Evolutionary conservation across 352 stramenopile species (phyloP).

Genomic region (Globisporangium spiculum): DNA sequence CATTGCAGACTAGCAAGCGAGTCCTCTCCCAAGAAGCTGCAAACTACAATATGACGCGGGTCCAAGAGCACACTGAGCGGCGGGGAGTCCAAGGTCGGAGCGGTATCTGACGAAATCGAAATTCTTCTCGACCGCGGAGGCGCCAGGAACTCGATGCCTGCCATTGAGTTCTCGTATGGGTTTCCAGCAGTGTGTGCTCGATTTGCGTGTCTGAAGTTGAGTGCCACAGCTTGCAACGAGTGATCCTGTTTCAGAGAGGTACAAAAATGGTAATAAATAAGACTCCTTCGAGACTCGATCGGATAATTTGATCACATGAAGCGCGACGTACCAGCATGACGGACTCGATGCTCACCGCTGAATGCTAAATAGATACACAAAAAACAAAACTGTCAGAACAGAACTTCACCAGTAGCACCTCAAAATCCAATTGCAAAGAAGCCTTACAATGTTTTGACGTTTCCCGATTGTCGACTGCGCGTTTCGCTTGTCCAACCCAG

Average conservation of each 20-base stretch:
- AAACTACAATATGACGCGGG: conserved; percentile 73
- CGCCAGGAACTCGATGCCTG: conserved; percentile 22
- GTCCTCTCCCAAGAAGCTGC: conserved; percentile 81
- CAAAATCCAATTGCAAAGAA: not conserved
- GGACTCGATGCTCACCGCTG: conserved; percentile 31
- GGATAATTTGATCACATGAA: no score
- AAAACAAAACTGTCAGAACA: not conserved
- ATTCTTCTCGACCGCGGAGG: conserved; percentile 16
- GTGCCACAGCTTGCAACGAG: conserved; percentile 55
- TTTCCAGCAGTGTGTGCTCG: conserved; percentile 32
- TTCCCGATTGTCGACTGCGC: conserved; percentile 12
- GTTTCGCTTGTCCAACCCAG: not conserved
- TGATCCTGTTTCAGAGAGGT: conserved; percentile 35
- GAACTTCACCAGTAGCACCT: not conserved
- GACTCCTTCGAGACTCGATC: no score
- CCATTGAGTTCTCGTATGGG: conserved; percentile 40
- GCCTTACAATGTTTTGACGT: conserved; percentile 17
- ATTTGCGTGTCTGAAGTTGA: conserved; percentile 40
- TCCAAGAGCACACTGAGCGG: conserved; percentile 60
- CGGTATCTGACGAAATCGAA: conserved; percentile 23
- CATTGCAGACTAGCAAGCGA: conserved; percentile 72
- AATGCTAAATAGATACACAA: conserved; percentile 21
- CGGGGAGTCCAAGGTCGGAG: conserved; percentile 41
- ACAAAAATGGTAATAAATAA: no score
- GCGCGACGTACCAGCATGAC: conserved; percentile 33